Percentiles rank a stretch among this genome's conserved stretches.
Evolutionary conservation across 2,329 filamentous ascomycete species (phyloP).

Genomic region (Gnomoniopsis smithogilvyi): DNA sequence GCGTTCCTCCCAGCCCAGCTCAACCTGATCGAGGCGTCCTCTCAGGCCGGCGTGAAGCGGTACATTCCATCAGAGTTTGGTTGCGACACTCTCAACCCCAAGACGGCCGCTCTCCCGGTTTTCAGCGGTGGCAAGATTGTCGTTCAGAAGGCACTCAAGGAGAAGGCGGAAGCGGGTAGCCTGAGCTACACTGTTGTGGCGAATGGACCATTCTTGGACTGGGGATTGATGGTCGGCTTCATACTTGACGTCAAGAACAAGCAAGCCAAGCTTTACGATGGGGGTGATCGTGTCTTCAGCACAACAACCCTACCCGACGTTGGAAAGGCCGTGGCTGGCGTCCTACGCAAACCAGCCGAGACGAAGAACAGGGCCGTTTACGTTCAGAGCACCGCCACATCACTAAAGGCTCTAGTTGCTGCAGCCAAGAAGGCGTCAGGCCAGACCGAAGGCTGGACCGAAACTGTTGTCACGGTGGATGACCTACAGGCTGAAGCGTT

Average conservation of each 20-base stretch:
- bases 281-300: conserved; percentile 24
- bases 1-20: neutral
- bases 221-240: conserved; percentile 22
- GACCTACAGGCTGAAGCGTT: conserved; percentile 27
- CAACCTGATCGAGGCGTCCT: conserved; percentile 1
- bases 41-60: conserved; percentile 2
- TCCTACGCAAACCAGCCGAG: conserved; percentile 25
- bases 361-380: conserved; percentile 27
- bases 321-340: conserved; percentile 24
- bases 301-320: conserved; percentile 25
- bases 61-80: conserved; percentile 10
- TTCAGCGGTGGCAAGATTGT: conserved; percentile 1
- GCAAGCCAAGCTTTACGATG: conserved; percentile 21
- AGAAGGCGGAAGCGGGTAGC: neutral
- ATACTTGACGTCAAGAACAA: conserved; percentile 24
- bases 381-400: conserved; percentile 19
- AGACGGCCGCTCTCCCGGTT: conserved; percentile 21
- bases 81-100: conserved; percentile 4
- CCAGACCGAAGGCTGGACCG: conserved; percentile 20
- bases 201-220: conserved; percentile 30
- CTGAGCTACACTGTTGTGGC: conserved; percentile 28
- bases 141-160: neutral
- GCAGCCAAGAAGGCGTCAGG: conserved; percentile 11
- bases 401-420: conserved; percentile 10
- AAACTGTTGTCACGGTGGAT: conserved; percentile 23